Evolutionary conservation across 805 yeast species (phyloP).

Genomic region (Lipomyces spencermartinsiae): DNA sequence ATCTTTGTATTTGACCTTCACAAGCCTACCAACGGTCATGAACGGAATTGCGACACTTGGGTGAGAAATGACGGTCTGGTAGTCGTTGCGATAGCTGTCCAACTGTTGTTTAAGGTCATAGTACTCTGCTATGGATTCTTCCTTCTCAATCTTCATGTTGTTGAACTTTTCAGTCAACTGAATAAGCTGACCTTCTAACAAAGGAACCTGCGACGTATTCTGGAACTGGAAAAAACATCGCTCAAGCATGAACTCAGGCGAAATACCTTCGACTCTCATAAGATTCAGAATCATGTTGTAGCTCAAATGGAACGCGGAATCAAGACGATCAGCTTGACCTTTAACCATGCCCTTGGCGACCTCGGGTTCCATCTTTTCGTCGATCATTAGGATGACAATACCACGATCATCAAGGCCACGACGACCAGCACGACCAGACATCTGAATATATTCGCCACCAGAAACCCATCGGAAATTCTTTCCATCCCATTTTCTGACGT

Average conservation of each 20-base stretch:
- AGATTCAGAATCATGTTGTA: slow-evolving; percentile 96
- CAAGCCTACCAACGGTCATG: slow-evolving; percentile 86
- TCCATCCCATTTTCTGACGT: slow-evolving; percentile 99
- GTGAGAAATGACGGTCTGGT: slow-evolving; percentile 82
- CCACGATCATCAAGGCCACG: slow-evolving; percentile 99
- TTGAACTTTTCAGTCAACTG: slow-evolving; percentile 59
- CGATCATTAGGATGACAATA: slow-evolving; percentile 98
- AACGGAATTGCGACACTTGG: slow-evolving; percentile 86
- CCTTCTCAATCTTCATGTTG: slow-evolving; percentile 70
- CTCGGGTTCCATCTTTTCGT: slow-evolving; percentile 99
- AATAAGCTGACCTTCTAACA: slow-evolving; percentile 70
- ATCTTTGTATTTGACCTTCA: slow-evolving; percentile 45
- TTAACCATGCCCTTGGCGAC: slow-evolving; percentile 99
- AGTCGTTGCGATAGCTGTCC: slow-evolving; percentile 72
- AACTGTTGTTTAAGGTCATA: slow-evolving; percentile 80
- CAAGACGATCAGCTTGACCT: slow-evolving; percentile 97
- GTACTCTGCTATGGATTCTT: slow-evolving; percentile 74
- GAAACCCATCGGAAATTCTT: slow-evolving; percentile 97
- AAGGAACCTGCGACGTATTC: slow-evolving; percentile 88
- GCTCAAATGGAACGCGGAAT: slow-evolving; percentile 96
- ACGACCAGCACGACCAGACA: slow-evolving; percentile 99
- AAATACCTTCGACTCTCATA: slow-evolving; percentile 96
- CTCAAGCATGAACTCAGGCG: slow-evolving; percentile 97
- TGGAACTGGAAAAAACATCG: slow-evolving; percentile 95
- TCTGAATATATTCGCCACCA: slow-evolving; percentile 99